These are phyloP conservation scores for Moesziomyces antarcticus DNA, from an alignment of 1,284 basidiomycete genomes.

Conservation along the genomic window DNA sequence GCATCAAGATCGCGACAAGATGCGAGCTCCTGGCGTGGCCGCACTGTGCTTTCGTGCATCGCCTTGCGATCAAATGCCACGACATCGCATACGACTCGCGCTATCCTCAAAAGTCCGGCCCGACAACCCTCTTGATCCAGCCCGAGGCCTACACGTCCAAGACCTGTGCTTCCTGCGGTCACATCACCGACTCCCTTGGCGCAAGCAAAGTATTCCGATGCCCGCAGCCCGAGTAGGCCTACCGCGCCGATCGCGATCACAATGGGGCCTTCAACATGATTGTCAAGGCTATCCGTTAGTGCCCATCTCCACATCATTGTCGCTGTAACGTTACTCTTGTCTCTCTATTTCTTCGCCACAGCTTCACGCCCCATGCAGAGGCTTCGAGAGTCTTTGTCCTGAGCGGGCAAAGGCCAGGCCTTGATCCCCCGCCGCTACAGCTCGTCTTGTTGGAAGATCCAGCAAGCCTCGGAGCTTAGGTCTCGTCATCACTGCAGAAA, in stretches of 20 bases:
- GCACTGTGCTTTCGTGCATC: background rate
- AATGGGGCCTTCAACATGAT: constrained; percentile 11
- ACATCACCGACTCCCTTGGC: background rate
- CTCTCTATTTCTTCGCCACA: no score
- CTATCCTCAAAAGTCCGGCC: background rate
- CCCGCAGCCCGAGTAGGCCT: background rate
- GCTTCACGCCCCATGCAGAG: no score
- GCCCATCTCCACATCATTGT: no score
- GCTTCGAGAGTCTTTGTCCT: no score
- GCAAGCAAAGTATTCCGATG: constrained; percentile 2
- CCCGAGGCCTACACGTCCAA: constrained; percentile 15
- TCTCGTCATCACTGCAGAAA: no score
- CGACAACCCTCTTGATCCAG: constrained; percentile 4
- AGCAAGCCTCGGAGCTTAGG: no score
- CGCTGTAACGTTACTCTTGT: no score
- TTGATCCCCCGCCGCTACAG: no score
- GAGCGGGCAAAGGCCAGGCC: no score
- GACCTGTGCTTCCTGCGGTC: constrained; percentile 13
- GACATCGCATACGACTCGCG: background rate
- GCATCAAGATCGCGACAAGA: background rate
- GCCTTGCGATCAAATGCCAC: constrained; percentile 2
- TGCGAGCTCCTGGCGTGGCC: background rate
- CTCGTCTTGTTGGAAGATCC: no score
- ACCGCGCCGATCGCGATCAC: constrained; percentile 6
- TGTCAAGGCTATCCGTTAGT: constrained; percentile 4